Percentiles rank a stretch among this genome's conserved stretches.
Evolutionary conservation across 257 asterid genomes (phyloP).

Genomic region (Capsicum pubescens): DNA sequence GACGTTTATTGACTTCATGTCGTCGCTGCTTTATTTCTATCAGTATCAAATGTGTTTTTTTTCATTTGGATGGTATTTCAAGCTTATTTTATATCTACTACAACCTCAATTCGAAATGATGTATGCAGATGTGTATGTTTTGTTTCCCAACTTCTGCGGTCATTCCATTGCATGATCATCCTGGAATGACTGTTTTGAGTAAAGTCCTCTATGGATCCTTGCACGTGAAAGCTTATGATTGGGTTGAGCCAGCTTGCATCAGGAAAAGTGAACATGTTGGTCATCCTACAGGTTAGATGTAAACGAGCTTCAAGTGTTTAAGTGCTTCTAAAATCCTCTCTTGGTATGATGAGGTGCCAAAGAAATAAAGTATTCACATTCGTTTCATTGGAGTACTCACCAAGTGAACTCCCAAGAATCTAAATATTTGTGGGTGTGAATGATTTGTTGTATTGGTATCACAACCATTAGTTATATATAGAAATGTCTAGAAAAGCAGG

Average conservation of each 20-base stretch:
- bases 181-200: conserved; percentile 95
- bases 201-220: conserved; percentile 93
- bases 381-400: background rate
- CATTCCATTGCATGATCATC: conserved; percentile 97
- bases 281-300: conserved; percentile 66
- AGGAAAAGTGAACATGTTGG: conserved; percentile 53
- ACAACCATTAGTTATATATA: background rate
- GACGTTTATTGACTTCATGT: background rate
- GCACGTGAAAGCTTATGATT: conserved; percentile 91
- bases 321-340: background rate
- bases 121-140: conserved; percentile 93
- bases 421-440: background rate
- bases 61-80: conserved; percentile 3
- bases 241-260: conserved; percentile 87
- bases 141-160: conserved; percentile 93
- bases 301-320: conserved; percentile 11
- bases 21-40: background rate
- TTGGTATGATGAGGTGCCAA: background rate
- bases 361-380: background rate
- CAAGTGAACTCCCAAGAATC: background rate
- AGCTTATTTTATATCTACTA: conserved; percentile 31
- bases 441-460: conserved; percentile 9
- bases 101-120: conserved; percentile 30
- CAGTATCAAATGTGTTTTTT: background rate
- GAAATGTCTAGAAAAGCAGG: background rate